Percentiles rank a stretch among this genome's conserved stretches.
phyloP scores from a whole-genome alignment of 2,329 filamentous ascomycete genomes.

The Penicillium capsulatum region DNA sequence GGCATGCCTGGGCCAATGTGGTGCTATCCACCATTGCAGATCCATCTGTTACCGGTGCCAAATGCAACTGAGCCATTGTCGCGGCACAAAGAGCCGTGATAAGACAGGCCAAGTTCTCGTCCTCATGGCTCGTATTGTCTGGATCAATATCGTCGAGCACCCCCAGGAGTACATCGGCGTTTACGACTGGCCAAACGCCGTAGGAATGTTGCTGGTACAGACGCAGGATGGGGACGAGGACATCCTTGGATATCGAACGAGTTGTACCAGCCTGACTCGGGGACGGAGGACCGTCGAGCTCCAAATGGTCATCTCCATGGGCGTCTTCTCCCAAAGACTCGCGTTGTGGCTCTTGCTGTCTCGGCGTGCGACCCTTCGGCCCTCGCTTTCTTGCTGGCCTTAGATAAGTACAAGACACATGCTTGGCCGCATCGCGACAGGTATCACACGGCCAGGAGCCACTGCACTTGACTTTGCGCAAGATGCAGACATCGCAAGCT shows the following conservation, averaged over 20 bases:
- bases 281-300: no score
- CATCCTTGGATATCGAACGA: conserved; percentile 8
- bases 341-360: no score
- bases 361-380: conserved; percentile 26
- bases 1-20: conserved; percentile 20
- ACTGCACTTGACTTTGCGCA: conserved; percentile 30
- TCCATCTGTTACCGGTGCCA: conserved; percentile 16
- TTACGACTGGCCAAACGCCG: conserved; percentile 29
- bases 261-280: neutral
- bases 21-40: conserved; percentile 15
- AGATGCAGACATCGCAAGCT: conserved; percentile 30
- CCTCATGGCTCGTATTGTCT: conserved; percentile 6
- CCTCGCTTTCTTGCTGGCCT: conserved; percentile 27
- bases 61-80: conserved; percentile 30
- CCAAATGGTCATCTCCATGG: neutral
- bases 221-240: conserved; percentile 17
- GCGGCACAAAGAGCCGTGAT: conserved; percentile 28
- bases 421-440: conserved; percentile 20
- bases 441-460: conserved; percentile 29
- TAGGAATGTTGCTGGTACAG: conserved; percentile 26
- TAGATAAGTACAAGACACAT: conserved; percentile 25
- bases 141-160: conserved; percentile 11
- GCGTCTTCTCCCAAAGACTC: neutral
- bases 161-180: conserved; percentile 18
- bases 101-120: conserved; percentile 16